These are phyloP conservation scores for Elsinoe arachidis DNA, from an alignment of 2,329 filamentous ascomycete species.

Conservation along the genomic window DNA sequence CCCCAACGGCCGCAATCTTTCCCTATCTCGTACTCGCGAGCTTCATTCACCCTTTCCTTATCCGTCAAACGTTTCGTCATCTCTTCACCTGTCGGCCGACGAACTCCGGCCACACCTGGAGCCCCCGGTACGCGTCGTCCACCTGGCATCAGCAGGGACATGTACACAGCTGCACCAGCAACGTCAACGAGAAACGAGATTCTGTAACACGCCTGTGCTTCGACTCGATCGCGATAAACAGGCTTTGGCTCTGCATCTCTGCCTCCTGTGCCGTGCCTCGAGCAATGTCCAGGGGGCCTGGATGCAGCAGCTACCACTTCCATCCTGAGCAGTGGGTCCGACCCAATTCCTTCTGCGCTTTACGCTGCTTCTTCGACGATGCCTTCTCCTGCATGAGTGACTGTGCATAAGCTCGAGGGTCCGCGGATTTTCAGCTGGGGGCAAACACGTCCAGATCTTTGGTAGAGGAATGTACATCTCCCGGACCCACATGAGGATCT, in stretches of 20 bases:
- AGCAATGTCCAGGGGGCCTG: background rate
- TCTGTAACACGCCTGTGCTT: background rate
- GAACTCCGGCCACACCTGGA: background rate
- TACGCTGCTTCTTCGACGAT: background rate
- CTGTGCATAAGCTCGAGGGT: background rate
- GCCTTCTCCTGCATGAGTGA: background rate
- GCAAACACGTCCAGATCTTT: conserved; percentile 2
- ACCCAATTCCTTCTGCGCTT: background rate
- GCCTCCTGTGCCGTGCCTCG: background rate
- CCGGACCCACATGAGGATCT: background rate
- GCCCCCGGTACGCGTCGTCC: background rate
- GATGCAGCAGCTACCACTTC: background rate
- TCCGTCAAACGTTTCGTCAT: background rate
- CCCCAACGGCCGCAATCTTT: background rate
- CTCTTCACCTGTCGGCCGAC: background rate
- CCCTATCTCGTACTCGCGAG: conserved; percentile 2
- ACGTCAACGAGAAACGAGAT: conserved; percentile 4
- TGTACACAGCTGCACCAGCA: background rate
- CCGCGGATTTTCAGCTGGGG: background rate
- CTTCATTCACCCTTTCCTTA: background rate
- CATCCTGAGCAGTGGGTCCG: background rate
- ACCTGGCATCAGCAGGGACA: background rate
- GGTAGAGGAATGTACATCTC: background rate
- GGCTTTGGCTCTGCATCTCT: background rate
- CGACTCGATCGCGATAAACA: background rate